Percentiles rank a stretch among this genome's conserved stretches.
Conservation (phyloP, 1,139 yeast genomes). For the Diutina rugosa region DNA sequence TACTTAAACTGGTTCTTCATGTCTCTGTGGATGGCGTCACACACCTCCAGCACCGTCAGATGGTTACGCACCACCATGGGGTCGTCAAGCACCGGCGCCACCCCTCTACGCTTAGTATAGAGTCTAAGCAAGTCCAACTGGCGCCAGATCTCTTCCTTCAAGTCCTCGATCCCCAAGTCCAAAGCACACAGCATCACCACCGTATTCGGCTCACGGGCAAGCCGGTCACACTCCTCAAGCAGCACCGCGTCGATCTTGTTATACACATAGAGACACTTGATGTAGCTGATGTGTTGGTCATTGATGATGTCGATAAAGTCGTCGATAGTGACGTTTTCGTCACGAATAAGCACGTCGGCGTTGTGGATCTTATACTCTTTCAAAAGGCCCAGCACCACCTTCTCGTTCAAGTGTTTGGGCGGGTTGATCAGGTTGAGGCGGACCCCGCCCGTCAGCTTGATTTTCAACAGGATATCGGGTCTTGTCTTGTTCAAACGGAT, state of each 20-base stretch:
- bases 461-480: conserved; percentile 71
- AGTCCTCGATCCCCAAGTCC: conserved; percentile 76
- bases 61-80: conserved; percentile 83
- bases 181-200: conserved; percentile 88
- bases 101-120: conserved; percentile 74
- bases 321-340: conserved; percentile 81
- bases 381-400: conserved; percentile 60
- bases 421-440: conserved; percentile 74
- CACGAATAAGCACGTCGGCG: conserved; percentile 85
- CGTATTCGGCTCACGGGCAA: conserved; percentile 86
- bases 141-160: conserved; percentile 88
- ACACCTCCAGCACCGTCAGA: conserved; percentile 73
- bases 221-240: conserved; percentile 81
- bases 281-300: conserved; percentile 75
- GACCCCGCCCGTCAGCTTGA: conserved; percentile 85
- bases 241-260: conserved; percentile 94
- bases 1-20: conserved; percentile 86
- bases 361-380: conserved; percentile 85
- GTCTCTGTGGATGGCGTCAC: conserved; percentile 88
- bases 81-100: conserved; percentile 66
- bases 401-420: conserved; percentile 72
- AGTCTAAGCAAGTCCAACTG: conserved; percentile 68
- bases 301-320: conserved; percentile 90
- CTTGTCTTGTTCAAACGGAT: conserved; percentile 70
- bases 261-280: conserved; percentile 85